Percentiles rank a stretch among this genome's conserved stretches.
Evolutionary conservation across 257 asterid genomes (phyloP).

Genomic region (Solanum sitiens): DNA sequence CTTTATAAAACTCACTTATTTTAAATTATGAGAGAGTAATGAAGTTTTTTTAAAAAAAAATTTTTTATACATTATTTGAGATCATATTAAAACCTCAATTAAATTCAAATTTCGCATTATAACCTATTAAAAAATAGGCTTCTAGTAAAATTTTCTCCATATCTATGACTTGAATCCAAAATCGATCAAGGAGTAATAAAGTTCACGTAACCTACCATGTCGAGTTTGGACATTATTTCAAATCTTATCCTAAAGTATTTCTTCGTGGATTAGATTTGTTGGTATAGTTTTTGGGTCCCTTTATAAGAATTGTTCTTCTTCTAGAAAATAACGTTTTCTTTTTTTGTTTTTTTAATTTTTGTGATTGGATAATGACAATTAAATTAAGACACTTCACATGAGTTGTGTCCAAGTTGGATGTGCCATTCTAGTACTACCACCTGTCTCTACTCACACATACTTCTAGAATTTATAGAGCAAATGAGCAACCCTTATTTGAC

Average conservation of each 20-base stretch:
- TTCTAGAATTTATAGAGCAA: background rate
- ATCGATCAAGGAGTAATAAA: background rate
- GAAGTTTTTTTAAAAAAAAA: too few species aligned
- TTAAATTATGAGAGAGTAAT: too few species aligned
- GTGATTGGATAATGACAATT: background rate
- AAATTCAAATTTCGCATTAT: accelerated
- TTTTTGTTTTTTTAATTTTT: background rate
- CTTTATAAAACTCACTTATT: background rate
- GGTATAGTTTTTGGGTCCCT: background rate
- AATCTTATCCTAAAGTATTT: background rate
- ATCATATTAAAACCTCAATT: too few species aligned
- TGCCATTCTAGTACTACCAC: background rate
- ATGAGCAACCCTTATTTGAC: background rate
- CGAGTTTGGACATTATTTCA: background rate
- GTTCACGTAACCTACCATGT: background rate
- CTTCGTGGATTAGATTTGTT: background rate
- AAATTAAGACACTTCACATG: background rate
- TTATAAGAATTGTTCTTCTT: background rate
- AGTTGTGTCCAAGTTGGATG: background rate
- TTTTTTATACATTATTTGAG: too few species aligned
- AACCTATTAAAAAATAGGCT: too few species aligned
- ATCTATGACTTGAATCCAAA: too few species aligned
- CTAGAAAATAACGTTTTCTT: background rate
- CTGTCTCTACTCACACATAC: background rate
- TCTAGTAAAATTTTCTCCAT: too few species aligned